A percentile compares a stretch with the other conserved stretches of the same genome.
Evolutionary conservation across 345 rosid species (phyloP).

Genomic region (Pistacia integerrima): DNA sequence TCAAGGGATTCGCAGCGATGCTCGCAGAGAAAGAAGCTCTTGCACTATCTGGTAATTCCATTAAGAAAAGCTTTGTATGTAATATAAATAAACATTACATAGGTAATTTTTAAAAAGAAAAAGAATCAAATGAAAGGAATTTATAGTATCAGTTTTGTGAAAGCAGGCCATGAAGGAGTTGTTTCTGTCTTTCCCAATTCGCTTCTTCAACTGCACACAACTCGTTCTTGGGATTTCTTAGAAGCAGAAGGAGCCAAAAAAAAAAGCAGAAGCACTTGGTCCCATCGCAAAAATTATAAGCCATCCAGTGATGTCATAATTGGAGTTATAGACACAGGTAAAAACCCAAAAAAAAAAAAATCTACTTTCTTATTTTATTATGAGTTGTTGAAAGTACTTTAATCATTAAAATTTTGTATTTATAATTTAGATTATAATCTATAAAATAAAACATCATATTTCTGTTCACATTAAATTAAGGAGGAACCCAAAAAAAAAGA

Average conservation of each 20-base stretch:
- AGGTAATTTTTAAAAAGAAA: no score
- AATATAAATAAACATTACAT: no score
- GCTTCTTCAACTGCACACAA: slow-evolving; percentile 63
- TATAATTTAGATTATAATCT: no score
- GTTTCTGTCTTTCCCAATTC: slow-evolving; percentile 71
- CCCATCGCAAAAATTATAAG: slow-evolving; percentile 9
- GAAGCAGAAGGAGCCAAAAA: slow-evolving; percentile 22
- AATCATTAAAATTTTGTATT: no score
- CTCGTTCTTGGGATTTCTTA: slow-evolving; percentile 87
- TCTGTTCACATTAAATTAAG: no score
- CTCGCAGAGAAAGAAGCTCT: slow-evolving; percentile 75
- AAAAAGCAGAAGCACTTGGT: slow-evolving; percentile 11
- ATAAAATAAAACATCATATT: no score
- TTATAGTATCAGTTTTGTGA: no score
- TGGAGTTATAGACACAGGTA: slow-evolving; percentile 66
- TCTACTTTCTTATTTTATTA: no score
- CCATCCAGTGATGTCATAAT: slow-evolving; percentile 52
- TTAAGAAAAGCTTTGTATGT: no score
- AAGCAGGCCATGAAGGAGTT: slow-evolving; percentile 50
- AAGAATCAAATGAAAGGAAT: no score
- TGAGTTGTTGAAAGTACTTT: neutral
- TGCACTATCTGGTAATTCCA: slow-evolving; percentile 46
- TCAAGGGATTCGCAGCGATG: slow-evolving; percentile 79
- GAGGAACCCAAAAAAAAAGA: no score
- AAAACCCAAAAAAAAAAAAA: no score